Base-by-base conservation (phyloP, 805 yeast species). In the Wickerhamomyces subpelliculosus region DNA sequence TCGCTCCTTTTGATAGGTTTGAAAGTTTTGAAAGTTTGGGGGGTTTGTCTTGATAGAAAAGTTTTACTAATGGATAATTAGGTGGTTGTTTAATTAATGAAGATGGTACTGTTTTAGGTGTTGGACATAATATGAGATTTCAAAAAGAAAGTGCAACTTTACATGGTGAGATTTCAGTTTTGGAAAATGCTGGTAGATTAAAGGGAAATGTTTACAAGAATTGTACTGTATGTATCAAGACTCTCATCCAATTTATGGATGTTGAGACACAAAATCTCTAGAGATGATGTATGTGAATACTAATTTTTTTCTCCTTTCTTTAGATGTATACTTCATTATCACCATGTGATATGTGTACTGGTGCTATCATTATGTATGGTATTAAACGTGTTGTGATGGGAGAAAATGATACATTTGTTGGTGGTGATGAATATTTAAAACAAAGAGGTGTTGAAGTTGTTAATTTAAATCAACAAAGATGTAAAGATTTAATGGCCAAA, bases 291-390 rank as follows among this genome's bases (percentile, higher is more conserved):
- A n/a, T n/a, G n/a, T n/a, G n/a, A n/a, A n/a, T n/a, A n/a, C n/a
- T n/a, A n/a, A n/a, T n/a, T n/a, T n/a, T n/a, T n/a, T n/a, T n/a
- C n/a, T n/a, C n/a, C n/a, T n/a, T n/a, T n/a, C n/a, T n/a, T n/a
- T n/a, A n/a, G n/a, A 73, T 87, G 74, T 90, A 88, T 64, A 88
- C 97, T 23, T 84, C 96, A 0, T 66, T 90, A 47, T 84, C 95
- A 8, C 97, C 97, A 4, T 90, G 97, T 59, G 73, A 80, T 48
- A 90, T 90, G 97, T 90, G 97, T 59, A 76, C 93, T 5, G 97
- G 97, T 17, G 95, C 97, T 6, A 84, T 90, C 46, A 54, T 90
- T 37, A 68, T 90, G 70, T 90, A 88, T 63, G 96, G 95, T 29
- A 73, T 90, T 48, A 80, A 81, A 52, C 72, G 97, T 46, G 82